Base-by-base conservation (phyloP, 2,329 filamentous ascomycete genomes). In the Camillea tinctor region DNA sequence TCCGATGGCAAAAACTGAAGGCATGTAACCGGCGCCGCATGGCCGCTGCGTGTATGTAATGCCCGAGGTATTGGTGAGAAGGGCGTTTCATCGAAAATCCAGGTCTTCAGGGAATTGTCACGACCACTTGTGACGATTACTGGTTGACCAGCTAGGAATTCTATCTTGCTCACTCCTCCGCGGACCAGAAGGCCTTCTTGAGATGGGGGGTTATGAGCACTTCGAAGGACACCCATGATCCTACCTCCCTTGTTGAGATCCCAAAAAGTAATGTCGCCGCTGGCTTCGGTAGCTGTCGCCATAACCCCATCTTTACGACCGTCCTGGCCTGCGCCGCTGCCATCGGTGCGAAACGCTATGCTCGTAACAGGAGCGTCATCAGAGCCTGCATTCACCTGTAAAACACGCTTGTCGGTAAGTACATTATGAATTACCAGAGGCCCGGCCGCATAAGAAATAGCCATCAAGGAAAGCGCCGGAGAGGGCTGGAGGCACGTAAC, bases 181-280 rank as follows among this genome's bases (percentile, higher is more conserved):
- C 86, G 82, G 19, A 90, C 83, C n/a, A 79, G 74, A 1, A 76
- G 76, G 2, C 82, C 81, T 20, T 81, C 77, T 44, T 74, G 73
- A 1, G 84, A 83, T 4, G 91, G 89, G 5, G 91, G 89, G 66
- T 93, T 92, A 74, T 99, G 95, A 0, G 94, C 95, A 58, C 92
- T 91, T 67, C 93, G 87, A 40, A 99, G 81, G 13, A 96, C 86
- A 53, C 95, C 93, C 77, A 91, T 91, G 58, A 97, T 88, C 68
- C 92, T 88, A 4, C 93, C 93, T 17, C 93, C 93, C 44, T 90
- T 84, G 72, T 97, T 97, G 59, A 99, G 81, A 74, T 99, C 95
- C 95, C 95, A 99, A 65, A 99, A 89, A 0, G 92, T 96, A 51
- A 99, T 85, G 74, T 99, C 95, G 36, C 95, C 94, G 62, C 85